Evolutionary conservation across 2,329 filamentous ascomycete genomes (phyloP).

Genomic region (Diaporthe vaccinii): DNA sequence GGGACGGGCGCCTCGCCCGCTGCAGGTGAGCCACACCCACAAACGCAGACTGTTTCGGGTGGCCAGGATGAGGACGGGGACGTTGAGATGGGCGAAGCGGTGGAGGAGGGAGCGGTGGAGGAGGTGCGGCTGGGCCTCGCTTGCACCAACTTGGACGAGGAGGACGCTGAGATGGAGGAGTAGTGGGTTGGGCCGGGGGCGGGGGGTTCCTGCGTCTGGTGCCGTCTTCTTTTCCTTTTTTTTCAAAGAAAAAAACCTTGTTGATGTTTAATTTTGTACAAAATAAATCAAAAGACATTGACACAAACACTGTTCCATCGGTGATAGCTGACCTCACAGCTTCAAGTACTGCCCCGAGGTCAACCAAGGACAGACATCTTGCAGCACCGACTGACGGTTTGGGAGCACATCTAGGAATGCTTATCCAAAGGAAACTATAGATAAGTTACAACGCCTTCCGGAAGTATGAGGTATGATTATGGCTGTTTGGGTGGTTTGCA

Average conservation of each 20-base stretch:
- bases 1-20: neutral
- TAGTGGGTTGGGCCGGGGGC: neutral
- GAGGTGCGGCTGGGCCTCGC: slow-evolving; percentile 6
- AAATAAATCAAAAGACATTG: too few relatives aligned
- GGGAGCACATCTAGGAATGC: too few relatives aligned
- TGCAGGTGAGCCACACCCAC: slow-evolving; percentile 20
- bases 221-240: neutral
- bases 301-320: too few relatives aligned
- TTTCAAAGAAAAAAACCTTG: neutral
- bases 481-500: too few relatives aligned
- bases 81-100: slow-evolving; percentile 19
- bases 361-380: too few relatives aligned
- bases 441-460: too few relatives aligned
- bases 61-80: slow-evolving; percentile 23
- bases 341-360: too few relatives aligned
- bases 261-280: too few relatives aligned
- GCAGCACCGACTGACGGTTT: too few relatives aligned
- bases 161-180: slow-evolving; percentile 18
- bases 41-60: neutral
- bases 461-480: too few relatives aligned
- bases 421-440: too few relatives aligned
- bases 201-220: neutral
- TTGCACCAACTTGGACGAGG: neutral
- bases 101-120: neutral
- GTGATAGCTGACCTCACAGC: too few relatives aligned